Percentiles rank a stretch among this genome's conserved stretches.
phyloP scores from a whole-genome alignment of 73 alveolate genomes.

The Breviolum minutum region DNA sequence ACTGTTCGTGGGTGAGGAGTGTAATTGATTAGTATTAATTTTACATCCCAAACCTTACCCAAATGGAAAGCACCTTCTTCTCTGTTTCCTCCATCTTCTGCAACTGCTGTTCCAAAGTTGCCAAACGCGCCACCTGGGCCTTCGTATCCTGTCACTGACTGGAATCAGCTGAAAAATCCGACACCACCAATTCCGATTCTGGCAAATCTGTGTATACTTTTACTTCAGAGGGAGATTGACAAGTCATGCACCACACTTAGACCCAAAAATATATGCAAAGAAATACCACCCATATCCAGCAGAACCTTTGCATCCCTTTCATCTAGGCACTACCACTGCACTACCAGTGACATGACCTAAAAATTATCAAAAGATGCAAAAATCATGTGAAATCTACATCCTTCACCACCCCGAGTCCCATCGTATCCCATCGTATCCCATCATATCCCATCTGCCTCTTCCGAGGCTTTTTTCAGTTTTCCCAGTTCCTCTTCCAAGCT shows the following conservation, averaged over 20 bases:
- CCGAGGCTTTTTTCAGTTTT: slow-evolving; percentile 16
- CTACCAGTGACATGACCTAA: no score
- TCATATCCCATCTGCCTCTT: neutral
- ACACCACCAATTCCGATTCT: neutral
- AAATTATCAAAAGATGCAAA: no score
- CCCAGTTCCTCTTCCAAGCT: slow-evolving; percentile 21
- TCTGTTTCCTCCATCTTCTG: slow-evolving; percentile 51
- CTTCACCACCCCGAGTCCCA: neutral
- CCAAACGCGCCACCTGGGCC: neutral
- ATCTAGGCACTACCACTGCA: no score
- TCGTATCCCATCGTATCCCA: no score
- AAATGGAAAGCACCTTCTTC: neutral
- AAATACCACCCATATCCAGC: no score
- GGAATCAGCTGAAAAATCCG: neutral
- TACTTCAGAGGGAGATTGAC: neutral
- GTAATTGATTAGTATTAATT: no score
- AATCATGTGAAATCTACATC: neutral
- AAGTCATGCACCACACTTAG: neutral
- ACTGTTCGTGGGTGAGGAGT: no score
- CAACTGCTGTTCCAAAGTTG: neutral
- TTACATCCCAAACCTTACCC: no score
- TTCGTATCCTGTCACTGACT: neutral
- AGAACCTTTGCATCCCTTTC: no score
- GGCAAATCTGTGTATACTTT: no score
- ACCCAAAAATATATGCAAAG: neutral